A percentile compares a stretch with the other conserved stretches of the same genome.
phyloP scores from a whole-genome alignment of 2,329 filamentous ascomycete species.

The Penicillium sp. region DNA sequence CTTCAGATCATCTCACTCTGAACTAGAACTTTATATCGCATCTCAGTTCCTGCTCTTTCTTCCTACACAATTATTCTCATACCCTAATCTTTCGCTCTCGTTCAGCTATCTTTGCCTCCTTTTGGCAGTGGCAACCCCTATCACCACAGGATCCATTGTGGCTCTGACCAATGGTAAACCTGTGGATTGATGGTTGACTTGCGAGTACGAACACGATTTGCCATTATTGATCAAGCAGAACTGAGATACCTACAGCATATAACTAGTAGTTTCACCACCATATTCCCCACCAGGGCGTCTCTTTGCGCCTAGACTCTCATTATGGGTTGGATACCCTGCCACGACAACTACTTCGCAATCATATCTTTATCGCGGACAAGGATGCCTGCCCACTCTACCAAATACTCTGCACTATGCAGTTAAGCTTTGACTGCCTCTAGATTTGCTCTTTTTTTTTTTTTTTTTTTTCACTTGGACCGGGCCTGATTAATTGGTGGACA shows the following conservation, averaged over 20 bases:
- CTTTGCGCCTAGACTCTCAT: constrained; percentile 49
- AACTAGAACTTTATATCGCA: background rate
- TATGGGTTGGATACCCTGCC: constrained; percentile 71
- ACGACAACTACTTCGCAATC: constrained; percentile 19
- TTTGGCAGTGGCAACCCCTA: constrained; percentile 32
- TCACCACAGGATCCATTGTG: constrained; percentile 12
- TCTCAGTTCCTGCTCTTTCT: background rate
- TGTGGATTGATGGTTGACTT: background rate
- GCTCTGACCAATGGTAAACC: background rate
- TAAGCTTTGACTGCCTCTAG: background rate
- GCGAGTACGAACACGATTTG: background rate
- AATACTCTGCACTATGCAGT: background rate
- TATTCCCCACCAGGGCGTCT: constrained; percentile 54
- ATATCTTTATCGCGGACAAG: constrained; percentile 51
- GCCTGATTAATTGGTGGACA: constrained; percentile 66
- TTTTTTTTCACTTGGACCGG: background rate
- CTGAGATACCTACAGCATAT: constrained; percentile 35
- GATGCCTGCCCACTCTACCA: constrained; percentile 56
- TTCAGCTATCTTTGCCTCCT: constrained; percentile 32
- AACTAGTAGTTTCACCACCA: constrained; percentile 46
- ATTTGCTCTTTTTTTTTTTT: background rate
- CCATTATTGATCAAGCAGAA: constrained; percentile 23
- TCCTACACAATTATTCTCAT: constrained; percentile 5
- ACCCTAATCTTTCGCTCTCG: constrained; percentile 33
- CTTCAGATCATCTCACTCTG: background rate